Base-by-base conservation (phyloP, 768 basidiomycete species). In the Tulasnella sp. region DNA sequence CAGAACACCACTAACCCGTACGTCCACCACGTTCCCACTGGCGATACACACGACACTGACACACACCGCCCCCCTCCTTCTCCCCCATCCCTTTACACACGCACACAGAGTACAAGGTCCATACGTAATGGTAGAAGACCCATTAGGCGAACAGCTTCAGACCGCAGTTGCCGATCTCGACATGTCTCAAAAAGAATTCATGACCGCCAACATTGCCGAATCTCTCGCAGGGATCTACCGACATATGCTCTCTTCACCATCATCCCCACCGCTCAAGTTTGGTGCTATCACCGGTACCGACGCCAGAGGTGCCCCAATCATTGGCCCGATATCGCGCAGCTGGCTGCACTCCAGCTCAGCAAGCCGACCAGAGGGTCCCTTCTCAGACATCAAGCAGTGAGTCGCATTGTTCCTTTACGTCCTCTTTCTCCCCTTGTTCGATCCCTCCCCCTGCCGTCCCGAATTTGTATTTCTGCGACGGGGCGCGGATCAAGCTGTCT, bases 91-190 rank as follows among this genome's bases (percentile, higher is more conserved):
- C 44, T 44, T 44, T 44, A 14, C 44, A 44, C 44, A 44, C 44
- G 44, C 44, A 14, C 34, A 68, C 31, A 68, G 62, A 68, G 76
- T 77, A 21, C 76, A 62, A 34, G 76, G 52, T 4, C 76, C 76
- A n/a, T 77, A 77, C 56, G 76, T 77, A 12, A 62, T 77, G 48
- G 76, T 77, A 1, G 76, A 77, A 62, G 58, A 77, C 76, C 76
- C 76, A 58, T 56, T 77, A 40, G 76, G 76, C 56, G 76, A 77
- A 77, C 56, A 46, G 21, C 76, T 77, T 38, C 52, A 58, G n/a
- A 77, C 18, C 56, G 76, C 76, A 48, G 58, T 77, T 36, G 48
- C 52, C 76, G 76, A 77, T 9, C 34, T 77, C 19, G 58, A 52
- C 46, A 58, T 77, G 76, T 39, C 76, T 39, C 76, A 77, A 62